A percentile compares a stretch with the other conserved stretches of the same genome.
phyloP scores from a whole-genome alignment of 208 protist genomes.

The Phytomonas sp. region DNA sequence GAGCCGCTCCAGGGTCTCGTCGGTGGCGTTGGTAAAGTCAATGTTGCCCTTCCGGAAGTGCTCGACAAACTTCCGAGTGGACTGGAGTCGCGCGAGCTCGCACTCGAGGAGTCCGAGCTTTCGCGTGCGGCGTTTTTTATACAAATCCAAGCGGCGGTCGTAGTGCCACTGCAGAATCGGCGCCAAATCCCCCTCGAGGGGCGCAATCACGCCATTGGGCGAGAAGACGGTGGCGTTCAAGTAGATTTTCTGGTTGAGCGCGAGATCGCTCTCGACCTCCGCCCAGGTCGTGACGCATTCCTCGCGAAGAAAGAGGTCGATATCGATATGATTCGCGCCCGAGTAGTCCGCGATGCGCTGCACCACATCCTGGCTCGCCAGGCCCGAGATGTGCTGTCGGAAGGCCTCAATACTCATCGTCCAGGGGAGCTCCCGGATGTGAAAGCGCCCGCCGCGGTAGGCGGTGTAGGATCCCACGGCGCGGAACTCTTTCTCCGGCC shows the following conservation, averaged over 20 bases:
- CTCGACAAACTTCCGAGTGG: constrained; percentile 77
- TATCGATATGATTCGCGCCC: constrained; percentile 86
- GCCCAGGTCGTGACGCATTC: constrained; percentile 46
- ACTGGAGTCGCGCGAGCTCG: constrained; percentile 58
- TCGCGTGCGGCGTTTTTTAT: constrained; percentile 75
- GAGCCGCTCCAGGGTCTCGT: constrained; percentile 59
- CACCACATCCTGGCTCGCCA: constrained; percentile 70
- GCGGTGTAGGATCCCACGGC: constrained; percentile 60
- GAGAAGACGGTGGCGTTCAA: constrained; percentile 85
- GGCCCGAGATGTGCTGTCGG: constrained; percentile 55
- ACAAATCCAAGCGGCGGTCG: constrained; percentile 81
- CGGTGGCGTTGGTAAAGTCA: constrained; percentile 73
- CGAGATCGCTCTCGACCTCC: constrained; percentile 70
- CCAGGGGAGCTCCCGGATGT: constrained; percentile 70
- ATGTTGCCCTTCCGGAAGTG: constrained; percentile 78
- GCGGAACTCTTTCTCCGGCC: constrained; percentile 59
- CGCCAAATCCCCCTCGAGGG: constrained; percentile 61
- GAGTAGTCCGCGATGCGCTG: constrained; percentile 87
- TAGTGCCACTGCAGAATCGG: constrained; percentile 88
- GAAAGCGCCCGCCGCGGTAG: constrained; percentile 59
- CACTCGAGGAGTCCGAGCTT: constrained; percentile 62
- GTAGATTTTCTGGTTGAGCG: constrained; percentile 65
- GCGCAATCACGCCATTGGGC: constrained; percentile 66
- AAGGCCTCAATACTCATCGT: constrained; percentile 69
- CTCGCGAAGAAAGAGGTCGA: constrained; percentile 72